A percentile compares a stretch with the other conserved stretches of the same genome.
phyloP scores from a whole-genome alignment of 371 early-diverging fungal genomes.

The Amoeboaphelidium protococcarum region DNA sequence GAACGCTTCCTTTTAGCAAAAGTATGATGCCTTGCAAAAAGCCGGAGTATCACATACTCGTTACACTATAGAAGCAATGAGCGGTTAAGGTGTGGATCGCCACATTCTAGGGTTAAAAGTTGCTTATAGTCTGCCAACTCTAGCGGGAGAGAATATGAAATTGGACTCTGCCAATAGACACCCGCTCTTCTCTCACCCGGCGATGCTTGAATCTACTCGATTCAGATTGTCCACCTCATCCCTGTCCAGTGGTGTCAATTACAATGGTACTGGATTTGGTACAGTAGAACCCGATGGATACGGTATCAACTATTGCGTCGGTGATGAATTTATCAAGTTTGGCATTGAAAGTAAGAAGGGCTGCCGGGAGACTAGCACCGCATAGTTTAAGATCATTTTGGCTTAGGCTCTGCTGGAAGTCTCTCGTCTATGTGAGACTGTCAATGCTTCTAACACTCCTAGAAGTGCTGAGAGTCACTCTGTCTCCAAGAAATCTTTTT shows the following conservation, averaged over 20 bases:
- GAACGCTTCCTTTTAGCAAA: neutral
- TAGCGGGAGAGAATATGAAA: no score
- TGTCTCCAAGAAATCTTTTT: no score
- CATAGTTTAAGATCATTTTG: no score
- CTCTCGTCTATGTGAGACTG: no score
- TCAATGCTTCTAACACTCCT: no score
- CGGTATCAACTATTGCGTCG: constrained; percentile 63
- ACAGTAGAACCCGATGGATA: constrained; percentile 45
- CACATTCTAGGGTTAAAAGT: constrained; percentile 43
- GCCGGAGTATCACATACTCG: constrained; percentile 30
- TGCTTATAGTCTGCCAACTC: no score
- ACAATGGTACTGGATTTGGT: constrained; percentile 50
- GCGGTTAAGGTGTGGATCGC: constrained; percentile 48
- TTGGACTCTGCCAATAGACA: constrained; percentile 21
- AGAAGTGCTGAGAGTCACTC: no score
- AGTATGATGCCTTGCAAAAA: constrained; percentile 2
- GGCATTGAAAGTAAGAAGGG: constrained; percentile 24
- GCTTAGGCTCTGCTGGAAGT: no score
- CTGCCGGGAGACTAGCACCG: constrained; percentile 5
- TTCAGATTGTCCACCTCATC: constrained; percentile 42
- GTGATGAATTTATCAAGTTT: constrained; percentile 43
- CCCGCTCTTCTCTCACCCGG: constrained; percentile 32
- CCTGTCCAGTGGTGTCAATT: constrained; percentile 33
- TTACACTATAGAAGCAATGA: constrained; percentile 31
- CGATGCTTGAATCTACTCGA: constrained; percentile 24